Evolutionary conservation across 2,329 filamentous ascomycete genomes (phyloP).

Genomic region (Graphilbum sp.): DNA sequence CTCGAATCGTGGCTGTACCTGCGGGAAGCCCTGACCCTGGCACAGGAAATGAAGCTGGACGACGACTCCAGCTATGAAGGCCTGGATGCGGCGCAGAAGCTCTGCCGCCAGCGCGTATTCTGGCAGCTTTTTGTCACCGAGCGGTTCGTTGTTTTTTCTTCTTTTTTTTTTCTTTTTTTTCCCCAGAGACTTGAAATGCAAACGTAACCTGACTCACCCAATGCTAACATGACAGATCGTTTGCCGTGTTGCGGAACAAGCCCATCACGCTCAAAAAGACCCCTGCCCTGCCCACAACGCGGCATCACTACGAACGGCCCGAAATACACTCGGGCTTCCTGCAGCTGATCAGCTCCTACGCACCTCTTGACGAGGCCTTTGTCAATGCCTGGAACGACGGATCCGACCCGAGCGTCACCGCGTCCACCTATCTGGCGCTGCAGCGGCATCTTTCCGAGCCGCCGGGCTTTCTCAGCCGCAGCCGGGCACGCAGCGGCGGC

Average conservation of each 20-base stretch:
- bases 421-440: conserved; percentile 18
- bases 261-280: conserved; percentile 45
- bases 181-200: too few relatives aligned
- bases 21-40: conserved; percentile 42
- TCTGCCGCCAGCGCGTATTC: conserved; percentile 39
- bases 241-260: conserved; percentile 46
- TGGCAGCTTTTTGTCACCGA: conserved; percentile 49
- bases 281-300: conserved; percentile 35
- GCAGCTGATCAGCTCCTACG: conserved; percentile 43
- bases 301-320: conserved; percentile 32
- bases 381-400: conserved; percentile 48
- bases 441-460: conserved; percentile 18
- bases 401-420: conserved; percentile 19
- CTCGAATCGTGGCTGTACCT: conserved; percentile 47
- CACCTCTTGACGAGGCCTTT: conserved; percentile 46
- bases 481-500: conserved; percentile 3
- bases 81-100: conserved; percentile 29
- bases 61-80: conserved; percentile 37
- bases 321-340: conserved; percentile 41
- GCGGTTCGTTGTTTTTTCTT: conserved; percentile 19
- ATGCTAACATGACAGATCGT: conserved; percentile 28
- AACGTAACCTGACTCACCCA: too few relatives aligned
- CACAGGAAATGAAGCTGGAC: conserved; percentile 40
- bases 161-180: background rate
- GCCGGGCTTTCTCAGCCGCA: conserved; percentile 14